A percentile compares a stretch with the other conserved stretches of the same genome.
Conservation (phyloP, 352 stramenopile species). For the Salisapilia sapeloensis region DNA sequence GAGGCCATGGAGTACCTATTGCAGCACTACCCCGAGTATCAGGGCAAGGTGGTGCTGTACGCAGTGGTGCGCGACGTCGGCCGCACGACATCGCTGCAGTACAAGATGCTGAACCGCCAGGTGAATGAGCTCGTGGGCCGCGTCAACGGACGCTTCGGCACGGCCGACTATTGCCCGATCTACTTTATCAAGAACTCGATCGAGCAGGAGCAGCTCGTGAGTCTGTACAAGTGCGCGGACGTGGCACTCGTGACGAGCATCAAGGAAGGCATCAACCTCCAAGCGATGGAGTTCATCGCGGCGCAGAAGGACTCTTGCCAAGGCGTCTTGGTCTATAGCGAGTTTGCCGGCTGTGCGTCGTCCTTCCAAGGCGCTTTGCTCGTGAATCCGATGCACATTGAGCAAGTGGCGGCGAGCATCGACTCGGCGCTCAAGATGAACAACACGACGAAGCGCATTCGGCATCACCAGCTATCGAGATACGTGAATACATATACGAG, state of each 20-base stretch:
- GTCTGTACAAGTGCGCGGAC: conserved; percentile 78
- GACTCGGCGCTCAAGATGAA: conserved; percentile 75
- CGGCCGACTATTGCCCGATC: conserved; percentile 76
- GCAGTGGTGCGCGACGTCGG: conserved; percentile 79
- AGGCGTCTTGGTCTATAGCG: conserved; percentile 80
- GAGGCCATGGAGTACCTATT: conserved; percentile 82
- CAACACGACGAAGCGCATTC: conserved; percentile 74
- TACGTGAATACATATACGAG: conserved; percentile 85
- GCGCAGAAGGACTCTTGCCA: conserved; percentile 65
- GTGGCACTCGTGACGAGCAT: conserved; percentile 81
- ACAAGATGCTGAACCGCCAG: conserved; percentile 72
- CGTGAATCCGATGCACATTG: conserved; percentile 82
- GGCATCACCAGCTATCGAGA: conserved; percentile 65
- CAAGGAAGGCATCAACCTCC: conserved; percentile 83
- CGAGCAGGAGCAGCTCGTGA: conserved; percentile 76
- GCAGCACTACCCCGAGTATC: conserved; percentile 81
- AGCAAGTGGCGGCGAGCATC: conserved; percentile 73
- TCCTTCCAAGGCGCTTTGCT: conserved; percentile 79
- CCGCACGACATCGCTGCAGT: conserved; percentile 43
- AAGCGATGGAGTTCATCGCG: conserved; percentile 85
- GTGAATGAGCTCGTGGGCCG: conserved; percentile 82
- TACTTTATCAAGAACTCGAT: conserved; percentile 80
- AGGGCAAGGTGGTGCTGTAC: conserved; percentile 88
- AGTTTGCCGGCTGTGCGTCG: conserved; percentile 82
- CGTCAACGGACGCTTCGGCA: conserved; percentile 79